Percentiles rank a stretch among this genome's conserved stretches.
Evolutionary conservation across 129 eudicot species (phyloP).

Genomic region (Flaveria ramosissima): DNA sequence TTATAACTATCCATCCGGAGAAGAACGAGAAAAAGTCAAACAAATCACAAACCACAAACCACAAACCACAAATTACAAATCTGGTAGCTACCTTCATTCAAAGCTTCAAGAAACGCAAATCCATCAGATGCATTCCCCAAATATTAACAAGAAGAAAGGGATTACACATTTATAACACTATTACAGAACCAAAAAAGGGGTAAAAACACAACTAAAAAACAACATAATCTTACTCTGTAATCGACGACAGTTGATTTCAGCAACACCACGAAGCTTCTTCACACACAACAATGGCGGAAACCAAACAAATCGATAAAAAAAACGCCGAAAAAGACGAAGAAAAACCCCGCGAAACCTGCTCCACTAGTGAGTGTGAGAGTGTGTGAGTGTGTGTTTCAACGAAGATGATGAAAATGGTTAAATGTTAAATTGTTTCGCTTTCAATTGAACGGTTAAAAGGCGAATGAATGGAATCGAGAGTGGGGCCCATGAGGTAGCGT

Average conservation of each 20-base stretch:
- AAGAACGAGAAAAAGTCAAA: neutral
- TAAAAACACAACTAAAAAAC: neutral
- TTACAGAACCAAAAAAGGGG: neutral
- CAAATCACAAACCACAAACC: neutral
- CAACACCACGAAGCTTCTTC: neutral
- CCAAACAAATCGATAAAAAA: conserved; percentile 20
- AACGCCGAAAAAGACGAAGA: conserved; percentile 15
- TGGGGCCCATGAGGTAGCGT: conserved; percentile 26
- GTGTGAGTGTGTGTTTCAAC: neutral
- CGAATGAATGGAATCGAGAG: conserved; percentile 8
- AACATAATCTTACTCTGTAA: conserved; percentile 35
- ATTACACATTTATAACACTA: conserved; percentile 30
- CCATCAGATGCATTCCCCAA: conserved; percentile 31
- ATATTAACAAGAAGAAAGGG: conserved; percentile 41
- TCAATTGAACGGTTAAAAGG: conserved; percentile 51
- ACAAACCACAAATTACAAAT: conserved; percentile 18
- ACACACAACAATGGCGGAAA: conserved; percentile 38
- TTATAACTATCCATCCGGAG: neutral
- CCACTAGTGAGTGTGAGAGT: conserved; percentile 17
- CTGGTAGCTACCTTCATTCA: conserved; percentile 20
- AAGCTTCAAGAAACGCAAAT: conserved; percentile 10
- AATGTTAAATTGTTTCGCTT: conserved; percentile 31
- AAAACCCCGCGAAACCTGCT: conserved; percentile 63
- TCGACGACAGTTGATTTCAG: conserved; percentile 24
- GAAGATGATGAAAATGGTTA: neutral